Conservation (phyloP, 2,329 filamentous ascomycete species). For the Ophiostoma sp. region DNA sequence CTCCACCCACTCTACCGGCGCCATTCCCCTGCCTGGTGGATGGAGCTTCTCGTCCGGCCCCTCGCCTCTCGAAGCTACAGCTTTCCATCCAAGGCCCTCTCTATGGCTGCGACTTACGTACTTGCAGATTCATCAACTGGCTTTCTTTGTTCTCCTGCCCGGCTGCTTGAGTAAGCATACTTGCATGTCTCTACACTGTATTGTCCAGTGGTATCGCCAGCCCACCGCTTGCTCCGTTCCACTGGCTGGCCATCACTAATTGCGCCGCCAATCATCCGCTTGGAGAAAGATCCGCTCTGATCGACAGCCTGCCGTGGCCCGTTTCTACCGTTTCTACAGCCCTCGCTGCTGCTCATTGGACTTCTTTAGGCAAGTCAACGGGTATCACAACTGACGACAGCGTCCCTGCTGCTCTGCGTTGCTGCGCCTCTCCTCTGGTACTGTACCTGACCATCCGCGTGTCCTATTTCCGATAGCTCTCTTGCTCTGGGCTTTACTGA, state of each 20-base stretch:
- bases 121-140: neutral
- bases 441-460: neutral
- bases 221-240: neutral
- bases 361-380: neutral
- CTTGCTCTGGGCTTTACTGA: neutral
- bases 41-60: slow-evolving; percentile 9
- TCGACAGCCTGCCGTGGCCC: neutral
- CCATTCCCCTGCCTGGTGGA: neutral
- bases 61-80: neutral
- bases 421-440: neutral
- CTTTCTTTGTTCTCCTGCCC: neutral
- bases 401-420: neutral
- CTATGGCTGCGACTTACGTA: neutral
- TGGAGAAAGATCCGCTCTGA: neutral
- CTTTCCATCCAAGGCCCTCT: no score
- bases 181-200: neutral
- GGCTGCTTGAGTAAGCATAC: neutral
- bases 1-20: neutral
- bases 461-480: neutral
- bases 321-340: neutral
- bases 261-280: neutral
- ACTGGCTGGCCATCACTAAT: neutral
- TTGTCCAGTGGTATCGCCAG: no score
- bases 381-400: neutral
- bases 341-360: neutral